Percentiles rank a stretch among this genome's conserved stretches.
Conservation (phyloP, 2,329 filamentous ascomycete species). For the Trichoderma semiorbis region DNA sequence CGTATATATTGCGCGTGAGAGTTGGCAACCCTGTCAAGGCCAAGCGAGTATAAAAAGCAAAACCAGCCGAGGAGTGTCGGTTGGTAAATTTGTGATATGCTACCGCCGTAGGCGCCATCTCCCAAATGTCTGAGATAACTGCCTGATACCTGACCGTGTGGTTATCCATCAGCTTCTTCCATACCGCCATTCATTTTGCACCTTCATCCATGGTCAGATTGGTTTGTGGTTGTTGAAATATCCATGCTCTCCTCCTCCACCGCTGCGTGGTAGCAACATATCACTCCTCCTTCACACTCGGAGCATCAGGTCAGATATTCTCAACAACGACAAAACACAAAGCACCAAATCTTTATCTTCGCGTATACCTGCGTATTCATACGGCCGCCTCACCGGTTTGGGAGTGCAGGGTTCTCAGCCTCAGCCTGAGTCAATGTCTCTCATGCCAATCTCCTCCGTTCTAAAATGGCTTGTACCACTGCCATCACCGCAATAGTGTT, state of each 20-base stretch:
- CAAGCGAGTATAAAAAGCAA: not conserved
- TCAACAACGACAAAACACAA: not conserved
- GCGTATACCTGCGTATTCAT: not conserved
- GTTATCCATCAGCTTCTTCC: not conserved
- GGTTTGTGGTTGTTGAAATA: not conserved
- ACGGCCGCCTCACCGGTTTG: not conserved
- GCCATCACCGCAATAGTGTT: not conserved
- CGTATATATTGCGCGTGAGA: not conserved
- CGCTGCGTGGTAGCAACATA: not conserved
- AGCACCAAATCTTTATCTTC: not conserved
- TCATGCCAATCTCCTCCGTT: not conserved
- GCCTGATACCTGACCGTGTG: not conserved
- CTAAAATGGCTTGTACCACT: not conserved
- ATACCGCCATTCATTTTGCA: not conserved
- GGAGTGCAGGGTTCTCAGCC: not conserved
- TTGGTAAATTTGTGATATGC: not conserved
- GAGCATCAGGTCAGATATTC: no score
- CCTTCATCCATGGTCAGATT: not conserved
- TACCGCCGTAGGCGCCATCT: not conserved
- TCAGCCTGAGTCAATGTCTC: conserved; percentile 4
- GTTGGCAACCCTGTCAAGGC: not conserved
- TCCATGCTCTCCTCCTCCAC: not conserved
- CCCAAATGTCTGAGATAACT: not conserved
- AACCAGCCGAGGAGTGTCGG: not conserved
- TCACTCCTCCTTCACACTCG: no score